phyloP scores from a whole-genome alignment of 2,329 filamentous ascomycete genomes.

The Paraphaeosphaeria minitans region DNA sequence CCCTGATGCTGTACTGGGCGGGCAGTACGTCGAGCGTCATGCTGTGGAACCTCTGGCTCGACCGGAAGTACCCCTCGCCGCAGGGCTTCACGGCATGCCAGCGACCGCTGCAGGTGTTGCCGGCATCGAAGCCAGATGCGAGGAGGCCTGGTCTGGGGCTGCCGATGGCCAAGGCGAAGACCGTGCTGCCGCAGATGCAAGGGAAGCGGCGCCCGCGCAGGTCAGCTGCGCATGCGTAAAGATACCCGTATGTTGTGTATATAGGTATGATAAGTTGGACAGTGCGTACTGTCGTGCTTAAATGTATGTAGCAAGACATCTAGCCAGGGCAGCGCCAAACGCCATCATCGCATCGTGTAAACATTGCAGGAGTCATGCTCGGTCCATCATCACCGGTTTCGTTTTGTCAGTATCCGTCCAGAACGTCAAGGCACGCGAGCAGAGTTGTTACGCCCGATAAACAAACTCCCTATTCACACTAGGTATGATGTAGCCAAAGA shows the following conservation, averaged over 20 bases:
- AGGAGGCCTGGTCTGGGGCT: neutral
- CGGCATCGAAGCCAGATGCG: slow-evolving; percentile 5
- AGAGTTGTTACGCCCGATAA: too few species aligned
- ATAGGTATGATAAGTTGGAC: neutral
- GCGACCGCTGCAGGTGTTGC: slow-evolving; percentile 34
- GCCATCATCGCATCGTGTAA: too few species aligned
- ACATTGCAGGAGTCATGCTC: too few species aligned
- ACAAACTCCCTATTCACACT: neutral
- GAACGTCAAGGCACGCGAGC: too few species aligned
- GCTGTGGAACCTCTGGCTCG: slow-evolving; percentile 40
- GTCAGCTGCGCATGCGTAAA: neutral
- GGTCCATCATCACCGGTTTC: too few species aligned
- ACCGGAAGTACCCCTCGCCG: slow-evolving; percentile 36
- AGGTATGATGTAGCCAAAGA: slow-evolving; percentile 1
- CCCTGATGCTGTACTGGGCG: slow-evolving; percentile 50
- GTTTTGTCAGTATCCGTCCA: too few species aligned
- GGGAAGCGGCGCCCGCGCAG: neutral
- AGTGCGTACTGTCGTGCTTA: neutral
- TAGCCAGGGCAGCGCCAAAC: too few species aligned
- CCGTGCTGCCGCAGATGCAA: neutral
- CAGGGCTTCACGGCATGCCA: slow-evolving; percentile 32
- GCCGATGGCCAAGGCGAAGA: slow-evolving; percentile 1
- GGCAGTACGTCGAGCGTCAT: slow-evolving; percentile 43
- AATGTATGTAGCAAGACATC: too few species aligned
- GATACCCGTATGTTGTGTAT: neutral